These are phyloP conservation scores for Pneumocystis canis DNA, from an alignment of 1,139 yeast genomes.

Conservation along the genomic window DNA sequence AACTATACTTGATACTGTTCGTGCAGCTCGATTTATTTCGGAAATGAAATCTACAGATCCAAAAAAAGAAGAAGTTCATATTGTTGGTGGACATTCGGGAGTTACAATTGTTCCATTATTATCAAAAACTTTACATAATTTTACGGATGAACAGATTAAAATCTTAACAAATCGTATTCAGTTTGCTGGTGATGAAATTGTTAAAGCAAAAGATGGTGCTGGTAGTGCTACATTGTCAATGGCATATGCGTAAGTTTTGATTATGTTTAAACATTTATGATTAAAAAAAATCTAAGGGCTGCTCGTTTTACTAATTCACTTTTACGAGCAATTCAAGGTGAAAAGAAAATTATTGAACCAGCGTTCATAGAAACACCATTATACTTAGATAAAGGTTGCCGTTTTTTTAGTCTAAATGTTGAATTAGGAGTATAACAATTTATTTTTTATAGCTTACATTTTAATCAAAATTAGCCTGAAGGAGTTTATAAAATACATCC, in stretches of 20 bases:
- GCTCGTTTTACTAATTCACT: slow-evolving; percentile 29
- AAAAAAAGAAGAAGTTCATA: slow-evolving; percentile 33
- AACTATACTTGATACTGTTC: slow-evolving; percentile 86
- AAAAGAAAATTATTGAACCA: slow-evolving; percentile 38
- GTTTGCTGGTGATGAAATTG: slow-evolving; percentile 98
- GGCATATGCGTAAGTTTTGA: slow-evolving; percentile 91
- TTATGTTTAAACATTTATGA: neutral
- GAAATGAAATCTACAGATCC: slow-evolving; percentile 47
- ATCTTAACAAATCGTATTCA: slow-evolving; percentile 83
- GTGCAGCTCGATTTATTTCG: slow-evolving; percentile 84
- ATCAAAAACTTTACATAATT: slow-evolving; percentile 45
- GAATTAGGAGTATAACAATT: slow-evolving; percentile 40
- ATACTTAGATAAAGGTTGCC: slow-evolving; percentile 70
- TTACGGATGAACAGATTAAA: slow-evolving; percentile 43
- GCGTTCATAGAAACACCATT: slow-evolving; percentile 39
- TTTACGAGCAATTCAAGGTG: slow-evolving; percentile 39
- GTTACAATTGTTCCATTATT: slow-evolving; percentile 92
- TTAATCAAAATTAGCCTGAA: slow-evolving; percentile 21
- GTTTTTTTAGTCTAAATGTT: slow-evolving; percentile 86
- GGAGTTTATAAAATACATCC: slow-evolving; percentile 73
- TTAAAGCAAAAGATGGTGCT: slow-evolving; percentile 95
- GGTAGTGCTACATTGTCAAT: slow-evolving; percentile 97
- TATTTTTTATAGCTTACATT: neutral
- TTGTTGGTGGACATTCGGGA: slow-evolving; percentile 98
- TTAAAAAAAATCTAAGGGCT: slow-evolving; percentile 6